These are phyloP conservation scores for Coemansia sp. DNA, from an alignment of 192 early-diverging fungal species.

Conservation along the genomic window DNA sequence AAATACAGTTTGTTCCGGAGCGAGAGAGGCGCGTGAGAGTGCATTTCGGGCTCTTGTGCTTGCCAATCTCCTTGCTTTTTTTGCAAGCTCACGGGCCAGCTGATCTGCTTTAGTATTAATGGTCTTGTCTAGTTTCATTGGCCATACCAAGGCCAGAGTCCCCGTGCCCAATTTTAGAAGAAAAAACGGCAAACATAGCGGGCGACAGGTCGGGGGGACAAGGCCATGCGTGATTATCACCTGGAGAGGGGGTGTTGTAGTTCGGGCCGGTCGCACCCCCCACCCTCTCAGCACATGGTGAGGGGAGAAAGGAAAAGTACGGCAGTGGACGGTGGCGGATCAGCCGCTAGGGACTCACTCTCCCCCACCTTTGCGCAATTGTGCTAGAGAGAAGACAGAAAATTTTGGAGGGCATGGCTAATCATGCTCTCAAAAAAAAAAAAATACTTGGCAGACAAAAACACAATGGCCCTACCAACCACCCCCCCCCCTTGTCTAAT, in stretches of 20 bases:
- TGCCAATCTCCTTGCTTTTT: no score
- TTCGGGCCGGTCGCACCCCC: not conserved
- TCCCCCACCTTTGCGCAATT: not conserved
- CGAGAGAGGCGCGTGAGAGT: not conserved
- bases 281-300: not conserved
- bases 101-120: no score
- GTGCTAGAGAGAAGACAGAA: no score
- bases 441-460: not conserved
- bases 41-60: not conserved
- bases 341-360: not conserved
- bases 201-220: not conserved
- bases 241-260: not conserved
- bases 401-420: no score
- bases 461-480: no score
- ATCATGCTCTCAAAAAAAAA: not conserved
- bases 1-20: not conserved
- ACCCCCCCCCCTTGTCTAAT: no score
- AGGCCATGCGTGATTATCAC: not conserved
- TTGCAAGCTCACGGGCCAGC: no score
- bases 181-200: not conserved
- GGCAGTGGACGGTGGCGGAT: constrained; percentile 5
- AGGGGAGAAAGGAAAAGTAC: no score
- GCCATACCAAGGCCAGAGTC: no score
- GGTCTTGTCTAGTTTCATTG: no score
- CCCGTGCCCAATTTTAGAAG: not conserved